Percentiles rank a stretch among this genome's conserved stretches.
These are phyloP conservation scores for Sergeia podlipaevii DNA, from an alignment of 208 protist species.

Conservation along the genomic window DNA sequence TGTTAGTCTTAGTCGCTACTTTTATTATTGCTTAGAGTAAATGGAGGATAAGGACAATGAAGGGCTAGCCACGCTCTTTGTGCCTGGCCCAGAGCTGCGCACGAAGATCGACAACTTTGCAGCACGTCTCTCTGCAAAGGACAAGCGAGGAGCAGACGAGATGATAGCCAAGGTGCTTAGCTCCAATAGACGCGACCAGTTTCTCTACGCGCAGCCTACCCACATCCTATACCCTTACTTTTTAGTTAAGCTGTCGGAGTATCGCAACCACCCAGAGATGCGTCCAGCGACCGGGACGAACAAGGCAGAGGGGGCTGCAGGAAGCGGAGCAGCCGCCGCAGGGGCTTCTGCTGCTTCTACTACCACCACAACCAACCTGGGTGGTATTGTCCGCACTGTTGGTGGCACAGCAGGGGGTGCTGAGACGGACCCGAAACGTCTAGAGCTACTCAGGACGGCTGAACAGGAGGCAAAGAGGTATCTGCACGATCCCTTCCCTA, in stretches of 20 bases:
- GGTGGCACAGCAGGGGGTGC: constrained; percentile 45
- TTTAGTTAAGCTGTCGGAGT: constrained; percentile 79
- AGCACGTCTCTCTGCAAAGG: constrained; percentile 54
- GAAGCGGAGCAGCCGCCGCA: not conserved
- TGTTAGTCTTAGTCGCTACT: no score
- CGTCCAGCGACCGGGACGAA: constrained; percentile 39
- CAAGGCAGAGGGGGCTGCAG: constrained; percentile 13
- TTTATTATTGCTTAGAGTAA: not conserved
- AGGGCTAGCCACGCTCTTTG: constrained; percentile 58
- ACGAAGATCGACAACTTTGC: constrained; percentile 74
- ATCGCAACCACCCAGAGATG: constrained; percentile 66
- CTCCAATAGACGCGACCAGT: constrained; percentile 69
- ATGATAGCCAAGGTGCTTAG: constrained; percentile 80
- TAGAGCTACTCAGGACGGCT: constrained; percentile 63
- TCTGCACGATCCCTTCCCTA: constrained; percentile 75
- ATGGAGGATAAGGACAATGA: constrained; percentile 49
- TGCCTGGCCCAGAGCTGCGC: constrained; percentile 76
- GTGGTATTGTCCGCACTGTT: constrained; percentile 43
- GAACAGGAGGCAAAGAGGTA: constrained; percentile 73
- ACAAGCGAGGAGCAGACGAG: constrained; percentile 75
- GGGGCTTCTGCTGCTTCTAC: constrained; percentile 6
- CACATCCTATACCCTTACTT: constrained; percentile 91
- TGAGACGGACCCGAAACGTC: constrained; percentile 47
- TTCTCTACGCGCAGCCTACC: constrained; percentile 72
- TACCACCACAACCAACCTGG: constrained; percentile 43